Conservation (phyloP, 768 basidiomycete genomes). For the Mycena galopus region DNA sequence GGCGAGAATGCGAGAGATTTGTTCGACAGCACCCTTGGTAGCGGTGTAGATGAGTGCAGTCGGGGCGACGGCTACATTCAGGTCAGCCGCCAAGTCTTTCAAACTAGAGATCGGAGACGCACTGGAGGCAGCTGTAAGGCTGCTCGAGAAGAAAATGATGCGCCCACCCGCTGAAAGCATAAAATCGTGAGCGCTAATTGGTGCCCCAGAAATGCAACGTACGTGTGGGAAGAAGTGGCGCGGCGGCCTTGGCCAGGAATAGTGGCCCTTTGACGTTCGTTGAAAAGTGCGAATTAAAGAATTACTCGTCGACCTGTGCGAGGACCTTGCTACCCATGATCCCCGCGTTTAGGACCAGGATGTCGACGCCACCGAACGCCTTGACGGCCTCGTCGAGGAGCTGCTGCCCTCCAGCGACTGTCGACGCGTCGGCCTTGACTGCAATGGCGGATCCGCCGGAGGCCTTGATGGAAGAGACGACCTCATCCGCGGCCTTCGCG, state of each 20-base stretch:
- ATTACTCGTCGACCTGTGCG: slow-evolving; percentile 64
- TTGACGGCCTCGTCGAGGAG: slow-evolving; percentile 64
- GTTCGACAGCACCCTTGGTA: slow-evolving; percentile 72
- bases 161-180: slow-evolving; percentile 59
- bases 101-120: slow-evolving; percentile 15
- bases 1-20: slow-evolving; percentile 67
- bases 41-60: slow-evolving; percentile 65
- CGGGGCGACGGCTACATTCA: slow-evolving; percentile 53
- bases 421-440: slow-evolving; percentile 66
- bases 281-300: slow-evolving; percentile 64
- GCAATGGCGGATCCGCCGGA: slow-evolving; percentile 58
- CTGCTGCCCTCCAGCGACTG: slow-evolving; percentile 58
- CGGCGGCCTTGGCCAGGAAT: slow-evolving; percentile 65
- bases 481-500: slow-evolving; percentile 56
- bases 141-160: slow-evolving; percentile 70
- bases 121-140: slow-evolving; percentile 59
- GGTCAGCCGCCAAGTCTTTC: background rate
- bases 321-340: slow-evolving; percentile 66
- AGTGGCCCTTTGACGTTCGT: slow-evolving; percentile 72
- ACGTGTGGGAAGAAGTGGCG: slow-evolving; percentile 59
- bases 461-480: slow-evolving; percentile 61
- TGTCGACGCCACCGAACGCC: slow-evolving; percentile 66
- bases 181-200: background rate
- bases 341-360: slow-evolving; percentile 71
- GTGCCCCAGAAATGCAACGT: slow-evolving; percentile 32